Evolutionary conservation across 1,139 yeast genomes (phyloP), one percentile per base, ranked within the genome.

Genomic region (Kodamaea plutei): DNA sequence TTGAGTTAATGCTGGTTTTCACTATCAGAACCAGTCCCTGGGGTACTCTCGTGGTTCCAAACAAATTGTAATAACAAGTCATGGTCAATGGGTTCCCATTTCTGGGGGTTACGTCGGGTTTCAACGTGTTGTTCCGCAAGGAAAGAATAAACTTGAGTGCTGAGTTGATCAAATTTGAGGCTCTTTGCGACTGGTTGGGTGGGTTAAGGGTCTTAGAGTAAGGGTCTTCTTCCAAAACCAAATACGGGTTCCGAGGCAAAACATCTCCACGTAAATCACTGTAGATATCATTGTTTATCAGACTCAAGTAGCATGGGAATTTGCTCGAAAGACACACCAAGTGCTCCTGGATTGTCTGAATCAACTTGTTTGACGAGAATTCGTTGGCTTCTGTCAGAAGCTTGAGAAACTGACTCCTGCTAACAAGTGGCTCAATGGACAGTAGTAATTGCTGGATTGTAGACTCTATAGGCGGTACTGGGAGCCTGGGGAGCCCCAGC

Each of bases 221-320:
- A 1, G 89, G 88, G 44, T 82, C 93, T 47, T 81, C 83, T 42
- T 81, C 87, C 18, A 82, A 54, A 6, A 82, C 72, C 43, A 82
- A 64, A 44, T 79, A 82, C 1, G 93, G 93, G 47, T 82, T 82
- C 38, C 89, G 61, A 4, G 93, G 93, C 31, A 82, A 60, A 2
- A 82, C 77, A 44, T 79, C 83, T 9, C 79, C 79, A 31, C 76
- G 56, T 23, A 74, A 55, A 35, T 79, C 84, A 17, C 84, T 84
- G 40, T 80, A 77, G 29, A 79, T 74, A 42, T 68, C 80, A 45
- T 64, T 78, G 55, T 69, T 79, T 52, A 67, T 79, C 33, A 69
- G 66, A 43, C 77, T 78, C 35, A 82, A 53, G 52, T 82, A 81
- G 41, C 84, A 79, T 5, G 58, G 31, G 17, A 58, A 57, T 38